Base-by-base conservation (phyloP, 169 alveolate species). In the Amoebophrya sp. region DNA sequence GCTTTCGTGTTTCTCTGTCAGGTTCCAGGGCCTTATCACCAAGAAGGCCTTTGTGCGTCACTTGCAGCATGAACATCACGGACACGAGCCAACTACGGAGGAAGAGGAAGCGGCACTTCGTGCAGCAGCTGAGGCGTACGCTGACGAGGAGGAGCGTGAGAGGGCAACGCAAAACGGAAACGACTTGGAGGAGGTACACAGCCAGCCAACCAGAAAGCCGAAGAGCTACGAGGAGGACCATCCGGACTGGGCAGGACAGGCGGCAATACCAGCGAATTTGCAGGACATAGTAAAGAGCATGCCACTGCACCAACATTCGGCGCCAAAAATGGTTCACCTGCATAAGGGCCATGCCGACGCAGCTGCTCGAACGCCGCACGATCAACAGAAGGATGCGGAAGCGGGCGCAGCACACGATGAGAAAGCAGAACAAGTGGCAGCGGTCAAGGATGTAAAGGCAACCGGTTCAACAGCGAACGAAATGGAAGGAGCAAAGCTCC, bases 1-100 rank as follows among this genome's bases (percentile, higher is more conserved):
- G n/a, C n/a, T n/a, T n/a, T n/a, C n/a, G n/a, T n/a, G n/a, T n/a
- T n/a, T n/a, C n/a, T n/a, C n/a, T n/a, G n/a, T n/a, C n/a, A n/a
- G n/a, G n/a, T 65, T 65, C 83, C 12, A 18, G 2, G 83, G 83
- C n/a, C 26, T 65, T 29, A 65, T 65, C 83, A 65, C 83, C 39
- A 65, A 65, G 33, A 65, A 65, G 83, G 83, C 83, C 33, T 65
- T 65, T 65, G 83, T 65, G 38, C 83, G 83, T 29, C 83, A 65
- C 83, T 12, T 65, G 83, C 83, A 65, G 33, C 39, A 65, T 1
- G 65, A 6, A 47, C 65, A 6, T 47, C 65, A 18, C 65, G 65
- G 29, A 6, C 65, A 18, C 65, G 65, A 18, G 29, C 29, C 6
- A 47, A 47, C 65, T 47, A 18, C n/a, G 76, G n/a, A 53, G 76